Evolutionary conservation across 352 stramenopile genomes (phyloP), one percentile per base, ranked within the genome.

Genomic region (Elongisporangium senticosum): DNA sequence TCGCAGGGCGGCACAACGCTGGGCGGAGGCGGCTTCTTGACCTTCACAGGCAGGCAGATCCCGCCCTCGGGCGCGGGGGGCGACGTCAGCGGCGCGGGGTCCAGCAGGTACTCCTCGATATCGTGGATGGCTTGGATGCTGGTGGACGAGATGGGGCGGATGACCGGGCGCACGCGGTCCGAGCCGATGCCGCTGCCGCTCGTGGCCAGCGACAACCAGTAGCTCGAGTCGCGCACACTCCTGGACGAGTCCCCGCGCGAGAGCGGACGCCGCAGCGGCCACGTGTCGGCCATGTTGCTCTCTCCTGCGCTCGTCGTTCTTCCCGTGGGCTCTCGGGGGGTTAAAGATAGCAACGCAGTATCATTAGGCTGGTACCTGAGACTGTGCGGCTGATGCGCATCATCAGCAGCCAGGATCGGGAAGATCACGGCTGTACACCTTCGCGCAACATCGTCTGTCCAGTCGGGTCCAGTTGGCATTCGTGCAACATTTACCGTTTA

Each of bases 211-310:
- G 75, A 55, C 43, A 89, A 61, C 79, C 79, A 89, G 60, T 85
- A 89, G 24, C 65, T 74, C 61, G 79, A 75, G 67, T 89, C 79
- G 56, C 79, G 79, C 39, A 77, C 79, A 62, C 79, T 89, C 53
- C 83, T 69, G 51, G 63, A 69, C 19, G 72, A 81, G 59, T 80
- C 72, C 2, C 63, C 53, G 51, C 56, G 66, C 28, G 40, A 55
- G 21, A 74, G 65, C 55, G 63, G 61, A 26, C 53, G 51, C 24
- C 56, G 50, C 33, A 17, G 8, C 33, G 33, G 33, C 33, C 33
- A 43, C 13, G 33, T 43, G 33, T 43, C 33, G 33, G 33, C 33
- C 33, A 43, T 43, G 33, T 10, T 43, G 24, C 6, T 37, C 23
- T 26, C 23, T 26, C 23, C 5, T 26, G 23, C 26, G 26, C 5